Evolutionary conservation across 1,284 basidiomycete genomes (phyloP).

Genomic region (Leccinum variabile): DNA sequence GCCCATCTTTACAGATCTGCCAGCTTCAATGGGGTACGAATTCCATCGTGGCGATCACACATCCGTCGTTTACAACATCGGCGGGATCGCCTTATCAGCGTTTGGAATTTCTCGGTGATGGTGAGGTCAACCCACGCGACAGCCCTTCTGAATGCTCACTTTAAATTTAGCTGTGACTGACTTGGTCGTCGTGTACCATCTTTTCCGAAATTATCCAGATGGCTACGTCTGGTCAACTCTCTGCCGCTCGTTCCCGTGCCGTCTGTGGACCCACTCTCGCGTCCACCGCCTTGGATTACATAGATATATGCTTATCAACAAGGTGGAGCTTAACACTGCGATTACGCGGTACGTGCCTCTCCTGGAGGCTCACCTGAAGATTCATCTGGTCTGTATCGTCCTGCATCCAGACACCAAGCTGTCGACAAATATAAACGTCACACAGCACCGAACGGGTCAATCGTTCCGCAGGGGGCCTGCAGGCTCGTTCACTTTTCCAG

Average conservation of each 20-base stretch:
- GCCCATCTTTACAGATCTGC: conserved; percentile 53
- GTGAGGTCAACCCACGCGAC: conserved; percentile 41
- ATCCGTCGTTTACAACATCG: conserved; percentile 66
- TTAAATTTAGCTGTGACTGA: conserved; percentile 65
- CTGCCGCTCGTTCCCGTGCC: conserved; percentile 65
- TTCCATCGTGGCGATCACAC: conserved; percentile 74
- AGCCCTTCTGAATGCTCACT: conserved; percentile 14
- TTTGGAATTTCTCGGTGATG: conserved; percentile 84
- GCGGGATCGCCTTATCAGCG: conserved; percentile 74
- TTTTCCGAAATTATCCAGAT: conserved; percentile 65
- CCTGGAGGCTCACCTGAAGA: too few relatives aligned
- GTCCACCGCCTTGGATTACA: conserved; percentile 47
- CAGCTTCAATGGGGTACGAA: conserved; percentile 66
- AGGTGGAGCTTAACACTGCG: conserved; percentile 63
- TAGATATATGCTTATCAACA: conserved; percentile 50
- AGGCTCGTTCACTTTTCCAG: conserved; percentile 49
- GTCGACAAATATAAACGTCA: conserved; percentile 22
- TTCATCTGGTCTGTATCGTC: conserved; percentile 43
- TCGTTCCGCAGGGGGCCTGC: conserved; percentile 58
- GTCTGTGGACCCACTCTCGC: conserved; percentile 77
- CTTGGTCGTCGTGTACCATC: conserved; percentile 68
- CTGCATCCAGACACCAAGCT: conserved; percentile 30
- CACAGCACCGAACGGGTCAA: conserved; percentile 34
- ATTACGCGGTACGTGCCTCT: conserved; percentile 44
- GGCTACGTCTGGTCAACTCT: conserved; percentile 76